Base-by-base conservation (phyloP, 192 early-diverging fungal species). In the Coemansia sp. region DNA sequence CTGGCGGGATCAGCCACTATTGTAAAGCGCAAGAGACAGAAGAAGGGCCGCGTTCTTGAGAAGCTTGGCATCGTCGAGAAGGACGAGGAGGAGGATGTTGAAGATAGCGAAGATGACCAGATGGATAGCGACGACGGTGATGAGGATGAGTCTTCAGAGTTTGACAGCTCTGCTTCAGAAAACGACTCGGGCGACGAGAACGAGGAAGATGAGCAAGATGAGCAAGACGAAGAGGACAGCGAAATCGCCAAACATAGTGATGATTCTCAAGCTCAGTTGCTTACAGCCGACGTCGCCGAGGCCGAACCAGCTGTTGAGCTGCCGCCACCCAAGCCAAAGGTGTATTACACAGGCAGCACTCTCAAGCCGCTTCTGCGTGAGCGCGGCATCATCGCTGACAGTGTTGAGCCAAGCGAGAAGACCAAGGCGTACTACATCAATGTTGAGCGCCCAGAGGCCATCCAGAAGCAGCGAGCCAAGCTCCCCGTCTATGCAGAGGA, bases 401-500 rank as follows among this genome's bases (percentile, higher is more conserved):
- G 17, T 20, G 27, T 19, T 6, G 13, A 11, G 6, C 10, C 18
- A 11, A 40, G 27, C 19, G 9, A 14, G 7, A 65, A 62, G 39
- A 20, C 9, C 11, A 52, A 82, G 55, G 75, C 83, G 5, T 90
- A 87, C 58, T 85, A 80, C 67, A 86, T 96, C 9, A 69, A 78
- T 18, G 85, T 98, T 6, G 60, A 87, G 51, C 83, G 97, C 22
- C 58, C 79, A 3, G 83, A 86, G 24, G 79, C 79, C 30, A 85
- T 95, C 19, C 85, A 91, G 49, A 74, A 81, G 29, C 76, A 83
- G 30, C 86, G 97, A 14, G 59, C 87, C 27, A 77, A 85, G 45
- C 82, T 99, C 13, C 97, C 97, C 1, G 89, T 99, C 27, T 86
- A 87, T 45, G 81, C 78, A 18, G 97, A 99, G 58, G 97, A 99